Conservation (phyloP, 495 filamentous ascomycete species). For the Aspergillus nidulans region DNA sequence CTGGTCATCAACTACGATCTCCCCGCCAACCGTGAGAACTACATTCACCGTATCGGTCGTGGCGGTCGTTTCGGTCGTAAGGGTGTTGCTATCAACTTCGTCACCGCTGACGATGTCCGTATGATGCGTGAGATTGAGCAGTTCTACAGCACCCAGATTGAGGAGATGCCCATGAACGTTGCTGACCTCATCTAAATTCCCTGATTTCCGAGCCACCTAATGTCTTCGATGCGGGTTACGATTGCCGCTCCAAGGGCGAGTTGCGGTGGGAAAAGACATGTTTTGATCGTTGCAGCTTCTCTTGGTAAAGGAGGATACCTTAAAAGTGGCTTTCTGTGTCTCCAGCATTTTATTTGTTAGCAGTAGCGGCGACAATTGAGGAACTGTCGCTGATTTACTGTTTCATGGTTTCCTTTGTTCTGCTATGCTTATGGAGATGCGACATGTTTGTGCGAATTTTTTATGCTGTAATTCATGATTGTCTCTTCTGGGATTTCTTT, state of each 20-base stretch:
- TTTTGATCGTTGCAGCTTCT: conserved; percentile 27
- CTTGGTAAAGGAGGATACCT: conserved; percentile 29
- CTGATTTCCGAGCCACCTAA: conserved; percentile 26
- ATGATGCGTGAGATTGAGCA: conserved; percentile 96
- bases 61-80: conserved; percentile 98
- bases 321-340: conserved; percentile 48
- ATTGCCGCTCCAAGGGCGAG: conserved; percentile 32
- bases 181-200: conserved; percentile 52
- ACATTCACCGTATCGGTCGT: conserved; percentile 99
- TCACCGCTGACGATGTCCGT: conserved; percentile 97
- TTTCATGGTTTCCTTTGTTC: conserved; percentile 41
- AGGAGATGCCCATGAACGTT: conserved; percentile 63
- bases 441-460: conserved; percentile 40
- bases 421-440: conserved; percentile 40
- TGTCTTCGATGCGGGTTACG: conserved; percentile 42
- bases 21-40: conserved; percentile 98
- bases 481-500: conserved; percentile 23
- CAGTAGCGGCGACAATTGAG: conserved; percentile 17
- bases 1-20: conserved; percentile 99
- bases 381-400: conserved; percentile 3
- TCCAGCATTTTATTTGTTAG: conserved; percentile 32
- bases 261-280: conserved; percentile 30
- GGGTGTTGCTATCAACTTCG: conserved; percentile 99
- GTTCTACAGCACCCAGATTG: conserved; percentile 62
- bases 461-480: conserved; percentile 42